phyloP scores from a whole-genome alignment of 2,329 filamentous ascomycete genomes.

The Penicillium frequentans region DNA sequence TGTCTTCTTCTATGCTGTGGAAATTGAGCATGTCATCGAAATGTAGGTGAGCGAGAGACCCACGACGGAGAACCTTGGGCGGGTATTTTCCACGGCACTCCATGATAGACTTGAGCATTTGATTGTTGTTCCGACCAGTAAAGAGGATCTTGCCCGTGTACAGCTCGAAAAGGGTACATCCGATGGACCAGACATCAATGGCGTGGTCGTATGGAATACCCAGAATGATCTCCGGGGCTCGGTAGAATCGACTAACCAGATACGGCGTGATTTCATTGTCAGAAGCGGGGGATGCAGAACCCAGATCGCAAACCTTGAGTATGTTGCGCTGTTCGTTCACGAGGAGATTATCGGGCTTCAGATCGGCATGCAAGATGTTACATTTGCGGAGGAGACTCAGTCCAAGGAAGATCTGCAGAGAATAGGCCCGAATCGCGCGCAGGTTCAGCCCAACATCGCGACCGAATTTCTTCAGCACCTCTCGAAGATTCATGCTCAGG shows the following conservation, averaged over 20 bases:
- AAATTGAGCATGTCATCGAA: conserved; percentile 87
- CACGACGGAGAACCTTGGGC: conserved; percentile 81
- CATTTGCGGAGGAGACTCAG: conserved; percentile 85
- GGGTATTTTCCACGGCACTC: conserved; percentile 92
- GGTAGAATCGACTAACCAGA: conserved; percentile 94
- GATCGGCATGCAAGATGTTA: conserved; percentile 90
- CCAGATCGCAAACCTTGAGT: conserved; percentile 93
- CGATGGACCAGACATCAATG: conserved; percentile 97
- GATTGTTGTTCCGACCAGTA: conserved; percentile 92
- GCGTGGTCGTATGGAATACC: conserved; percentile 95
- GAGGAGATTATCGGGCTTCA: conserved; percentile 97
- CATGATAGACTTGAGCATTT: conserved; percentile 96
- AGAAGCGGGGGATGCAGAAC: conserved; percentile 87
- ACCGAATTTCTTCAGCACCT: conserved; percentile 93
- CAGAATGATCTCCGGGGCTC: conserved; percentile 93
- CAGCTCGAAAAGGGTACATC: conserved; percentile 93
- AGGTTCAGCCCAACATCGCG: conserved; percentile 92
- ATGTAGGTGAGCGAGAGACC: conserved; percentile 71
- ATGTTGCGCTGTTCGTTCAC: conserved; percentile 81
- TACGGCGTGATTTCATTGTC: conserved; percentile 94
- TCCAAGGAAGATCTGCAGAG: conserved; percentile 90
- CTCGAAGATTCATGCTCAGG: conserved; percentile 84
- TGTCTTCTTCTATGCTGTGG: conserved; percentile 80
- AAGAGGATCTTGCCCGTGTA: conserved; percentile 98
- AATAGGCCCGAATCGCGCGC: conserved; percentile 81